Base-by-base conservation (phyloP, 2,329 filamentous ascomycete species). In the Aspergillus novoparasiticus region DNA sequence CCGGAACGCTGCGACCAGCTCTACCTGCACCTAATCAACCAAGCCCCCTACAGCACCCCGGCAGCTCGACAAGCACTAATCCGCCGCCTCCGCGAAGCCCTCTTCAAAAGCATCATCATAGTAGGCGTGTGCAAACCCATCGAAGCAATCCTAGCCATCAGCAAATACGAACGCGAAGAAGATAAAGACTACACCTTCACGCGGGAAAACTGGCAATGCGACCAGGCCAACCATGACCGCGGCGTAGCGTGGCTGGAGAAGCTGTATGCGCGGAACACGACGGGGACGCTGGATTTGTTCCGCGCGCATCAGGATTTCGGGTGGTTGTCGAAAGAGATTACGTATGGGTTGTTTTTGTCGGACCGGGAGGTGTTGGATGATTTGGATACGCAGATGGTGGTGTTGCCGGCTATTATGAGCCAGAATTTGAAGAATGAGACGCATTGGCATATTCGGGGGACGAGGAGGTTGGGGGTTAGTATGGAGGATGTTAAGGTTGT, bases 281-380 rank as follows among this genome's bases (percentile, higher is more conserved):
- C 58, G 1, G 63, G 59, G 75, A 77, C 75, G 4, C 57, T 77
- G 63, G 69, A 75, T 48, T 28, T 76, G 41, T 75, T 77, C 56
- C 61, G 45, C 16, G 72, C 74, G 28, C 75, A 78, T 56, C 64
- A 64, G 23, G 76, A 80, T 36, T 93, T 96, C 75, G 83, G 86
- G 11, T 89, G 87, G 72, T 85, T 96, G 78, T 91, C 93, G 76
- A 83, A 92, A 57, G 90, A 90, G 21, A 86, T 90, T 16, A 88
- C 86, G 2, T 96, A 96, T 80, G 81, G 81, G 14, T 69, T 86
- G 72, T 83, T 85, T 57, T 72, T 82, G 54, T 78, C 77, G 16
- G 81, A 82, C 68, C 76, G 80, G 19, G 72, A 75, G 51, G 70
- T 79, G 10, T 64, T 82, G 58, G 72, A 79, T 57, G 73, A 77